Percentiles rank a stretch among this genome's conserved stretches.
These are phyloP conservation scores for Gossypium sturtianum DNA, from an alignment of 345 rosid species.

Conservation along the genomic window DNA sequence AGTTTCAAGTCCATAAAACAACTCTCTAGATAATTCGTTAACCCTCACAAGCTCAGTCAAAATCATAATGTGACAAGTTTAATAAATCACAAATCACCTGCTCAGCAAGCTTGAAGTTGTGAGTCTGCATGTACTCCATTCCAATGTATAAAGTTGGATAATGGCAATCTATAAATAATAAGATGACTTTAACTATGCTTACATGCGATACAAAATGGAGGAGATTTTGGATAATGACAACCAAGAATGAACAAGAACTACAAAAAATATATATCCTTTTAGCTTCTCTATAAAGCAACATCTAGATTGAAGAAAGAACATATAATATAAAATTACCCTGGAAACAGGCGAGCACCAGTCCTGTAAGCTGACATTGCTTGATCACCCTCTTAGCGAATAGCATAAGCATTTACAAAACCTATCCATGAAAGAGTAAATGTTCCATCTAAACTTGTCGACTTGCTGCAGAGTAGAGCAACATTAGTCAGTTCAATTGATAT, in stretches of 20 bases:
- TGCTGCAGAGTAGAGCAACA: conserved; percentile 42
- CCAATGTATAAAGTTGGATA: conserved; percentile 88
- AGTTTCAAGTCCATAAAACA: background rate
- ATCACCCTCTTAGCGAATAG: conserved; percentile 88
- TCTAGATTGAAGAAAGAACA: background rate
- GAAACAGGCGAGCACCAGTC: conserved; percentile 85
- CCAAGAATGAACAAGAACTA: background rate
- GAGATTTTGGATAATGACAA: background rate
- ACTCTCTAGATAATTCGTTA: background rate
- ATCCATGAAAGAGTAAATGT: conserved; percentile 87
- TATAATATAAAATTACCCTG: conserved; percentile 49
- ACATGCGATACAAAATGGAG: background rate
- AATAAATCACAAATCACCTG: conserved; percentile 49
- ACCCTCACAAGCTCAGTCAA: background rate
- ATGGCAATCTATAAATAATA: conserved; percentile 40
- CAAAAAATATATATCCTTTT: background rate
- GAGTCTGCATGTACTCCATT: conserved; percentile 98
- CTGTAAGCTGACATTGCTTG: conserved; percentile 96
- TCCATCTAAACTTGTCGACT: conserved; percentile 78
- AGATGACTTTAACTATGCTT: conserved; percentile 38
- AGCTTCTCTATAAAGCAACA: background rate
- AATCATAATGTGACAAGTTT: conserved; percentile 3
- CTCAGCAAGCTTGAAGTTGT: conserved; percentile 92
- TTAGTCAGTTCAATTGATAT: conserved; percentile 7
- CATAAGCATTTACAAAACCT: conserved; percentile 87